phyloP scores from a whole-genome alignment of 176 grass and related monocot genomes.

The Calamus simplicifolius region DNA sequence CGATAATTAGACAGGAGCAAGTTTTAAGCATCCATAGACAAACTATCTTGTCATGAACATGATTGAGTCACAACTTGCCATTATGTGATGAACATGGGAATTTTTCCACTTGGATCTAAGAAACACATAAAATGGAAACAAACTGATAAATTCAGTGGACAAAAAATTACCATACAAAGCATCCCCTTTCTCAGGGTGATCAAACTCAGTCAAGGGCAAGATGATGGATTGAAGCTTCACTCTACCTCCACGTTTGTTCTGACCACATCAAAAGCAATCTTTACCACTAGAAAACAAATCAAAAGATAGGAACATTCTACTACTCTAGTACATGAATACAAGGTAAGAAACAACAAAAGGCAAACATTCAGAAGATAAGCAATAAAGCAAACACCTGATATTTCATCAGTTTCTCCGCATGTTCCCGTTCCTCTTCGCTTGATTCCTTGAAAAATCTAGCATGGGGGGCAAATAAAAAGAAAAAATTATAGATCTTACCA shows the following conservation, averaged over 20 bases:
- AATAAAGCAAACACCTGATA: constrained; percentile 3
- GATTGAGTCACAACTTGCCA: too few relatives aligned
- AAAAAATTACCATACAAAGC: constrained; percentile 61
- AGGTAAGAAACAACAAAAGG: not conserved
- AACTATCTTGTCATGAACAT: too few relatives aligned
- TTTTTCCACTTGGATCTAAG: not conserved
- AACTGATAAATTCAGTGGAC: not conserved
- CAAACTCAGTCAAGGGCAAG: constrained; percentile 46
- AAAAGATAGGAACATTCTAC: not conserved
- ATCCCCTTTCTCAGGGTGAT: constrained; percentile 93
- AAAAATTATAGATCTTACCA: too few relatives aligned
- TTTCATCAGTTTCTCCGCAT: constrained; percentile 7
- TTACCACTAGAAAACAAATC: not conserved
- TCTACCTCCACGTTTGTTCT: constrained; percentile 35
- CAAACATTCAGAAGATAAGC: too few relatives aligned
- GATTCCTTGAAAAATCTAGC: constrained; percentile 11
- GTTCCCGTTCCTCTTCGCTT: constrained; percentile 12
- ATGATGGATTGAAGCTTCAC: constrained; percentile 25
- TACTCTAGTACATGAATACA: not conserved
- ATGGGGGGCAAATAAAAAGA: too few relatives aligned
- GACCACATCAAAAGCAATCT: not conserved
- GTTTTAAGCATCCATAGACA: too few relatives aligned
- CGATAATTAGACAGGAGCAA: too few relatives aligned
- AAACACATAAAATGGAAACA: not conserved
- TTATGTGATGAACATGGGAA: too few relatives aligned